These are phyloP conservation scores for Chytriomyces sp. DNA, from an alignment of 192 early-diverging fungal genomes.

Conservation along the genomic window DNA sequence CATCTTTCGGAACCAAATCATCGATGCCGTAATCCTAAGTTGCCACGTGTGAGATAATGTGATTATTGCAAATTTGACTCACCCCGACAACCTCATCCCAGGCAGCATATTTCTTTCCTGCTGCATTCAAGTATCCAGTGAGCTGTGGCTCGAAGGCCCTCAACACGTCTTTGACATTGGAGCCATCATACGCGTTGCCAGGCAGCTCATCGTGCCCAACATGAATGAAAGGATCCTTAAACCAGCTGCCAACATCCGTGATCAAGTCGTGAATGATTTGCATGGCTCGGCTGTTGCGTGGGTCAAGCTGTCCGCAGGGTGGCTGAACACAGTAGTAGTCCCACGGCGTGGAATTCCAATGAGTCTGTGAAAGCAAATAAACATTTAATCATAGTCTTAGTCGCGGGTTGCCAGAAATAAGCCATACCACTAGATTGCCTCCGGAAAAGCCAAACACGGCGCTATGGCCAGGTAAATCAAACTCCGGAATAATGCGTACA, in stretches of 20 bases:
- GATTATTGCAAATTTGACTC: slow-evolving; percentile 57
- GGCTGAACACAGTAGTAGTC: slow-evolving; percentile 61
- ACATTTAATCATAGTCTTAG: not conserved
- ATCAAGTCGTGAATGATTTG: slow-evolving; percentile 65
- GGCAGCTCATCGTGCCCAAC: slow-evolving; percentile 46
- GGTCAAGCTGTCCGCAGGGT: slow-evolving; percentile 75
- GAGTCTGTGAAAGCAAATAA: too few species aligned
- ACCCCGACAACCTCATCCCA: slow-evolving; percentile 9
- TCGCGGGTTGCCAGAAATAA: not conserved
- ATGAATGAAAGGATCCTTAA: slow-evolving; percentile 71
- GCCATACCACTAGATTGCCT: slow-evolving; percentile 10
- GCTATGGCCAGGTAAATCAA: slow-evolving; percentile 84
- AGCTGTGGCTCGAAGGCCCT: slow-evolving; percentile 4
- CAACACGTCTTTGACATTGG: too few species aligned
- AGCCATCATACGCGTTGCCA: not conserved
- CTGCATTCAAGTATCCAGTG: not conserved
- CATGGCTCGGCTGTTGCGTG: slow-evolving; percentile 56
- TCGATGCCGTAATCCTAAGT: slow-evolving; percentile 7
- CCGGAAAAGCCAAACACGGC: slow-evolving; percentile 29
- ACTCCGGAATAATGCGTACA: slow-evolving; percentile 83
- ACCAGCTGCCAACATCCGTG: slow-evolving; percentile 63
- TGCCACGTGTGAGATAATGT: too few species aligned
- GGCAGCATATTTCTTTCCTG: slow-evolving; percentile 15
- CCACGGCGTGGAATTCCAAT: slow-evolving; percentile 62
- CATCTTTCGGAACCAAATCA: slow-evolving; percentile 3